Percentiles rank a stretch among this genome's conserved stretches.
phyloP scores from a whole-genome alignment of 306 rosid species.

The Quercus ilex region DNA sequence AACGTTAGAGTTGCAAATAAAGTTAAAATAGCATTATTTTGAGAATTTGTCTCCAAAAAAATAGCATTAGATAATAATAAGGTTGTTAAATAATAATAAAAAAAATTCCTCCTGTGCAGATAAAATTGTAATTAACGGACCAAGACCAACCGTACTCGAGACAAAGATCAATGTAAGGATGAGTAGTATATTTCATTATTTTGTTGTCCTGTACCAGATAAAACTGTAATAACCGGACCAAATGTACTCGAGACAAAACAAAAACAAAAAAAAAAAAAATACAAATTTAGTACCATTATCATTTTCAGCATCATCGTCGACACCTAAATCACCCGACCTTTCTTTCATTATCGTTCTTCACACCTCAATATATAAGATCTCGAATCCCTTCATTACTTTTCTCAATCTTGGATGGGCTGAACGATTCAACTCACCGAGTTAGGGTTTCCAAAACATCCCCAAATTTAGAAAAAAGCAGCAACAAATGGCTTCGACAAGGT shows the following conservation, averaged over 20 bases:
- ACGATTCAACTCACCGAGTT: slow-evolving; percentile 21
- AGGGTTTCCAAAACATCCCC: slow-evolving; percentile 9
- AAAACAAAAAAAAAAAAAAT: not conserved
- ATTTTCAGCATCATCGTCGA: not conserved
- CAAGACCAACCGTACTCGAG: not conserved
- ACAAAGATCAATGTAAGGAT: too few relatives aligned
- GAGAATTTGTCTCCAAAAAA: too few relatives aligned
- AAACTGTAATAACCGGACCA: not conserved
- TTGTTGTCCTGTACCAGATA: not conserved
- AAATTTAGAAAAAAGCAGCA: not conserved
- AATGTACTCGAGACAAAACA: not conserved
- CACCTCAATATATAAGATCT: not conserved
- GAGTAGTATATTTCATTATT: too few relatives aligned
- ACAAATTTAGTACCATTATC: not conserved
- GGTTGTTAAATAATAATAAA: too few relatives aligned
- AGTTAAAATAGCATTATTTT: too few relatives aligned
- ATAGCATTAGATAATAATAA: too few relatives aligned
- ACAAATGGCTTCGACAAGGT: slow-evolving; percentile 56
- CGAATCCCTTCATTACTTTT: not conserved
- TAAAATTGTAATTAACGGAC: not conserved
- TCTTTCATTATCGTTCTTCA: not conserved
- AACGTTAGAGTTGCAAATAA: too few relatives aligned
- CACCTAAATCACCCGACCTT: not conserved
- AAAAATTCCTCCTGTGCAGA: not conserved
- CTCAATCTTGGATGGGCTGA: slow-evolving; percentile 26